Percentiles rank a stretch among this genome's conserved stretches.
Evolutionary conservation across 441 rosid species (phyloP).

Genomic region (Erodium texanum): DNA sequence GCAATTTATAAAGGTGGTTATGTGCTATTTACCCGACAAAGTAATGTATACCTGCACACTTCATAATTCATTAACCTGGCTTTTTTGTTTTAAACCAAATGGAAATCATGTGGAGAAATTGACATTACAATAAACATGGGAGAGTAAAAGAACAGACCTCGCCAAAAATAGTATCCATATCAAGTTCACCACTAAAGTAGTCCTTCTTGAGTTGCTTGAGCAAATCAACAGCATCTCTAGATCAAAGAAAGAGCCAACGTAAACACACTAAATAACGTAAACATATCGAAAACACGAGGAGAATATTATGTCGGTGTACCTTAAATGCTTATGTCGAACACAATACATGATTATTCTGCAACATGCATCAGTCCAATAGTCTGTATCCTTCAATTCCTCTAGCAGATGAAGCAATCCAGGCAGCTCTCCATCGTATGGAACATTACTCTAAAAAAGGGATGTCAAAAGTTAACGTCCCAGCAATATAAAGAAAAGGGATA

Average conservation of each 20-base stretch:
- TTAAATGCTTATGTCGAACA: slow-evolving; percentile 43
- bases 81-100: neutral
- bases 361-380: slow-evolving; percentile 57
- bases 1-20: no score
- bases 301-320: slow-evolving; percentile 29
- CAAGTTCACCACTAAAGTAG: slow-evolving; percentile 34
- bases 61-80: no score
- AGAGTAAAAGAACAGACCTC: slow-evolving; percentile 45
- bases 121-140: neutral
- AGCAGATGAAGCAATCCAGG: slow-evolving; percentile 39
- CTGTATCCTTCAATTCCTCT: slow-evolving; percentile 38
- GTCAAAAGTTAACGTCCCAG: slow-evolving; percentile 11
- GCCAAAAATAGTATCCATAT: slow-evolving; percentile 39
- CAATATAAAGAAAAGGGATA: slow-evolving; percentile 6
- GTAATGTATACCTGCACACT: no score
- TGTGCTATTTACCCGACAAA: no score
- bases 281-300: slow-evolving; percentile 10
- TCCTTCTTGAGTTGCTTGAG: slow-evolving; percentile 43
- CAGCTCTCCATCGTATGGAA: slow-evolving; percentile 40
- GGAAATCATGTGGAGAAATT: neutral
- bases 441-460: slow-evolving; percentile 39
- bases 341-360: slow-evolving; percentile 42
- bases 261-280: slow-evolving; percentile 12
- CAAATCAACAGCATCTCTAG: slow-evolving; percentile 50
- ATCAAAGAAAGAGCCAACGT: slow-evolving; percentile 18